Conservation (phyloP, 768 basidiomycete genomes). For the Pisolithus microcarpus region DNA sequence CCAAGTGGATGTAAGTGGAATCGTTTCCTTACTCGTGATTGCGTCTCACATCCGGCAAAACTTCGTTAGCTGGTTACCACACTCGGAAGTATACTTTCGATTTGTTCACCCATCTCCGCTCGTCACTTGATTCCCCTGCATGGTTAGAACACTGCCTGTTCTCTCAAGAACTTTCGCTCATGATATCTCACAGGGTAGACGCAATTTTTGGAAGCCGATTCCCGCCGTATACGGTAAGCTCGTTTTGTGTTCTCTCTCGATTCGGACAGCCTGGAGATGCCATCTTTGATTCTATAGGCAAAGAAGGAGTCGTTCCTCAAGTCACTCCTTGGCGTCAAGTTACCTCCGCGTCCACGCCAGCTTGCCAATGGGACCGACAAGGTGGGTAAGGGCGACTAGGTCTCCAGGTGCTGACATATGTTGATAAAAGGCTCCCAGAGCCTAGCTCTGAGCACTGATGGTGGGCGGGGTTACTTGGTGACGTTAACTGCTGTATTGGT, state of each 20-base stretch:
- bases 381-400: neutral
- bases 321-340: constrained; percentile 6
- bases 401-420: constrained; percentile 1
- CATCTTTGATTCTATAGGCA: constrained; percentile 4
- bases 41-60: neutral
- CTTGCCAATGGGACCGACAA: constrained; percentile 9
- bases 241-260: neutral
- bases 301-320: constrained; percentile 21
- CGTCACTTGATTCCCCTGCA: constrained; percentile 40
- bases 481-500: constrained; percentile 5
- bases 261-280: neutral
- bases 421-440: constrained; percentile 9
- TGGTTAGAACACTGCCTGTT: constrained; percentile 16
- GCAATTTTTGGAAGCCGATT: constrained; percentile 20
- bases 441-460: neutral
- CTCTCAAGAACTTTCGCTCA: neutral
- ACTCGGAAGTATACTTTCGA: constrained; percentile 73
- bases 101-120: constrained; percentile 67
- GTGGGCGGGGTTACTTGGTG: constrained; percentile 1
- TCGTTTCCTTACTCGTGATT: neutral
- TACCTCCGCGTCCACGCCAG: constrained; percentile 18
- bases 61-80: constrained; percentile 52
- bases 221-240: constrained; percentile 23
- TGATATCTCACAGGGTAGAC: constrained; percentile 15
- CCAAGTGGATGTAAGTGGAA: constrained; percentile 57